phyloP scores from a whole-genome alignment of 352 stramenopile genomes.

The Lagenidium giganteum region DNA sequence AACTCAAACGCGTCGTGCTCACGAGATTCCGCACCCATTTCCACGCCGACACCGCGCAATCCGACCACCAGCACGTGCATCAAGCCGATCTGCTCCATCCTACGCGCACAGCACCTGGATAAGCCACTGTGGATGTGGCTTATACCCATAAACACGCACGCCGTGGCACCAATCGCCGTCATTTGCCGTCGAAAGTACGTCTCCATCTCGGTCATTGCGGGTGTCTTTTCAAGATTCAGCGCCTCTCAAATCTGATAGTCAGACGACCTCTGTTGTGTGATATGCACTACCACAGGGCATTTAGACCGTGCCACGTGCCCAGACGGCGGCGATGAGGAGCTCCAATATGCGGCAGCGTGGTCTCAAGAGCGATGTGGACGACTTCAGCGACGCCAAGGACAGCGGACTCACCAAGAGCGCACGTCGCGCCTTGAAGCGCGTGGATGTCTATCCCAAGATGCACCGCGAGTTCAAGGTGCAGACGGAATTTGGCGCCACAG shows the following conservation, averaged over 20 bases:
- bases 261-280: not conserved
- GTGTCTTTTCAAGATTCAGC: slow-evolving; percentile 13
- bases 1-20: not conserved
- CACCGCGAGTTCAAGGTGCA: slow-evolving; percentile 94
- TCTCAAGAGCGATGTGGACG: slow-evolving; percentile 57
- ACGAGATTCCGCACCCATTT: slow-evolving; percentile 31
- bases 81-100: slow-evolving; percentile 32
- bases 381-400: slow-evolving; percentile 26
- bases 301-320: not conserved
- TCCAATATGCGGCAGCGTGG: slow-evolving; percentile 50
- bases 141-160: slow-evolving; percentile 8
- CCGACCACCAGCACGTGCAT: slow-evolving; percentile 43
- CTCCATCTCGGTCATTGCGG: slow-evolving; percentile 8
- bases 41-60: slow-evolving; percentile 30
- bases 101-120: slow-evolving; percentile 3
- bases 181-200: slow-evolving; percentile 24
- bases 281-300: not conserved
- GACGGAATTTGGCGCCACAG: slow-evolving; percentile 88
- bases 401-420: slow-evolving; percentile 35
- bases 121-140: not conserved
- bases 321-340: slow-evolving; percentile 8
- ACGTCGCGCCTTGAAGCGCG: slow-evolving; percentile 64
- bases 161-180: slow-evolving; percentile 19
- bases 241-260: too few species aligned
- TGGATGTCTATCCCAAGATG: slow-evolving; percentile 95